A percentile compares a stretch with the other conserved stretches of the same genome.
Evolutionary conservation across 1,284 basidiomycete species (phyloP).

Genomic region (Pisolithus thermaeus): DNA sequence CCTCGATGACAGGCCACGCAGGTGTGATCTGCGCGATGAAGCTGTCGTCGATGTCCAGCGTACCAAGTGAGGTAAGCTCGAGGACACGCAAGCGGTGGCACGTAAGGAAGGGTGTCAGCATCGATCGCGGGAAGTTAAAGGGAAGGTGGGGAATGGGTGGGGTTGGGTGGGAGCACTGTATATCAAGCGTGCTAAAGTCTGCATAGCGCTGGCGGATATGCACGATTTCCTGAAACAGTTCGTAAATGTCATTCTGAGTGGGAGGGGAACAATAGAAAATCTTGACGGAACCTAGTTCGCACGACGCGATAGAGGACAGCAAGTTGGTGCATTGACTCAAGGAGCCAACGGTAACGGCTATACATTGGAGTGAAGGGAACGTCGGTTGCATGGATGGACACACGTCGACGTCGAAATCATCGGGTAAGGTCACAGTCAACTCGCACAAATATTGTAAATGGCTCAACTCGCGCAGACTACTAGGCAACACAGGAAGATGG

Average conservation of each 20-base stretch:
- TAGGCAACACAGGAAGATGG: slow-evolving; percentile 19
- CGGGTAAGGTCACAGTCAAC: slow-evolving; percentile 15
- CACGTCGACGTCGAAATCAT: slow-evolving; percentile 16
- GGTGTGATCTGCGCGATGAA: slow-evolving; percentile 22
- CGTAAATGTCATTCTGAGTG: slow-evolving; percentile 13
- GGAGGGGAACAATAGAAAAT: slow-evolving; percentile 18
- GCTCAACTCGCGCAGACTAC: slow-evolving; percentile 17
- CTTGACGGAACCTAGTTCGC: slow-evolving; percentile 20
- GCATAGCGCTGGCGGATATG: slow-evolving; percentile 15
- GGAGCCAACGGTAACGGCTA: slow-evolving; percentile 18
- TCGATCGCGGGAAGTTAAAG: slow-evolving; percentile 17
- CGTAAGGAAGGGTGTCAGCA: slow-evolving; percentile 17
- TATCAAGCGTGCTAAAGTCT: slow-evolving; percentile 9
- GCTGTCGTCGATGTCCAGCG: slow-evolving; percentile 23
- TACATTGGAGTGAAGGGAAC: slow-evolving; percentile 1
- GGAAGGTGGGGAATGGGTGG: too few species aligned
- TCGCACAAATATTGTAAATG: slow-evolving; percentile 20
- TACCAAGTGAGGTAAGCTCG: slow-evolving; percentile 22
- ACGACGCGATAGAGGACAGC: slow-evolving; percentile 24
- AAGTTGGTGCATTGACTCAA: slow-evolving; percentile 19
- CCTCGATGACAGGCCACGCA: slow-evolving; percentile 23
- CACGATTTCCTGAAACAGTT: slow-evolving; percentile 21
- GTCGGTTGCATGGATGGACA: not conserved
- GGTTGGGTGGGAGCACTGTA: slow-evolving; percentile 6
- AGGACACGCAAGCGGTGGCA: slow-evolving; percentile 17